These are phyloP conservation scores for Cordyceps farinosa DNA, from an alignment of 2,329 filamentous ascomycete genomes.

Conservation along the genomic window DNA sequence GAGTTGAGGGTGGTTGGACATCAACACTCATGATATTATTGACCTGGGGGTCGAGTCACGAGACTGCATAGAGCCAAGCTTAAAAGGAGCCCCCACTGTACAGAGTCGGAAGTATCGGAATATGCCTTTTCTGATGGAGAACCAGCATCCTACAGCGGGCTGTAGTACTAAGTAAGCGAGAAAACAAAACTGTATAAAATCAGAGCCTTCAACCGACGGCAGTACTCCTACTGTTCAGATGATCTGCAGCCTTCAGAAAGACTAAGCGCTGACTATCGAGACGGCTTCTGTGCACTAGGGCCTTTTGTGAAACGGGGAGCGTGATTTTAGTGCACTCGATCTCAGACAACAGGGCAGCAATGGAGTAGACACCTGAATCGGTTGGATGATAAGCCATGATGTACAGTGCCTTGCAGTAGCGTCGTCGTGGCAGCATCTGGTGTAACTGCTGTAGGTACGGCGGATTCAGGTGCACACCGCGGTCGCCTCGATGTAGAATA, in stretches of 20 bases:
- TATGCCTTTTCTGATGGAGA: not conserved
- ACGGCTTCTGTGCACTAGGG: not conserved
- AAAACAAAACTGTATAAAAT: too few relatives aligned
- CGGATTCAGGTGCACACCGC: not conserved
- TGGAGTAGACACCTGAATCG: conserved; percentile 1
- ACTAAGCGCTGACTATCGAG: not conserved
- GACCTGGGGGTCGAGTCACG: too few relatives aligned
- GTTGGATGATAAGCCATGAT: not conserved
- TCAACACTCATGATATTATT: too few relatives aligned
- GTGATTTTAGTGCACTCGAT: not conserved
- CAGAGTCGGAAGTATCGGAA: not conserved
- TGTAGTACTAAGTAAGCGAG: too few relatives aligned
- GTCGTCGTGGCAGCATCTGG: not conserved
- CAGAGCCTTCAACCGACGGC: too few relatives aligned
- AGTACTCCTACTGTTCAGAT: not conserved
- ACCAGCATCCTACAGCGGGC: too few relatives aligned
- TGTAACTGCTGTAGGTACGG: not conserved
- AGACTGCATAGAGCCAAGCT: not conserved
- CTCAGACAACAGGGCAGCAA: not conserved
- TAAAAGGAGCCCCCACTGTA: not conserved
- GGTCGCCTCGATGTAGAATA: not conserved
- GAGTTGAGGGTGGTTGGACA: too few relatives aligned
- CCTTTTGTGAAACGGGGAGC: conserved; percentile 1
- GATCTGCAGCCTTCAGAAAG: not conserved
- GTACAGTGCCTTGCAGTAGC: conserved; percentile 4